Evolutionary conservation across 306 rosid species (phyloP).

Genomic region (Cucurbita maxima): DNA sequence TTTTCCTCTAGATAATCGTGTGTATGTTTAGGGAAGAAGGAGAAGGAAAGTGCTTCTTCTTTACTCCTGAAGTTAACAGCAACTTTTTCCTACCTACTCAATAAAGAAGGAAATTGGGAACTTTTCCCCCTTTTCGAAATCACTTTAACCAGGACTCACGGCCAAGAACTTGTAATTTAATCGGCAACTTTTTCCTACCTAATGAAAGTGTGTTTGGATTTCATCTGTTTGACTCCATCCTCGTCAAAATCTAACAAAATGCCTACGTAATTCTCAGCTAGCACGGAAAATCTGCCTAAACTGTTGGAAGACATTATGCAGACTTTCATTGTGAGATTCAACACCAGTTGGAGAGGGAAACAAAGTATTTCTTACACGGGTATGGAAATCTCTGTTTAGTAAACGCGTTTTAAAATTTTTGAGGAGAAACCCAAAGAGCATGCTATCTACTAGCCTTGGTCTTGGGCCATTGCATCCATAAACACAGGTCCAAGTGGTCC

Average conservation of each 20-base stretch:
- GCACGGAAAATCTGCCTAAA: constrained; percentile 55
- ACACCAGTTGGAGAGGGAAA: no score
- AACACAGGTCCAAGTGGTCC: constrained; percentile 85
- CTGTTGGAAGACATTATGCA: constrained; percentile 82
- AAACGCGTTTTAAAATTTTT: no score
- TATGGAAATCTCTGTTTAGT: no score
- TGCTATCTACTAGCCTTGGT: no score
- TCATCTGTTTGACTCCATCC: not conserved
- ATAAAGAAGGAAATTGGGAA: not conserved
- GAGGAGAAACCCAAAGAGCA: no score
- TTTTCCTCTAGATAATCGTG: not conserved
- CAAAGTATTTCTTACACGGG: no score
- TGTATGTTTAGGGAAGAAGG: not conserved
- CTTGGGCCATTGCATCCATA: constrained; percentile 5
- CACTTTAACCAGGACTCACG: not conserved
- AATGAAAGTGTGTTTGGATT: not conserved
- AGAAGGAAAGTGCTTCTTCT: not conserved
- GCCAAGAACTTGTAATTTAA: not conserved
- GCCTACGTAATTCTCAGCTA: constrained; percentile 27
- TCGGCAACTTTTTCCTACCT: no score
- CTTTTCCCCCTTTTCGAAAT: not conserved
- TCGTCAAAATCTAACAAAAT: not conserved
- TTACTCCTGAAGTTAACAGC: not conserved
- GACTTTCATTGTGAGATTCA: constrained; percentile 29
- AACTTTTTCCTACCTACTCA: not conserved